Conservation (phyloP, 225 moss, liverwort and hornwort genomes). For the Polytrichum commune region DNA sequence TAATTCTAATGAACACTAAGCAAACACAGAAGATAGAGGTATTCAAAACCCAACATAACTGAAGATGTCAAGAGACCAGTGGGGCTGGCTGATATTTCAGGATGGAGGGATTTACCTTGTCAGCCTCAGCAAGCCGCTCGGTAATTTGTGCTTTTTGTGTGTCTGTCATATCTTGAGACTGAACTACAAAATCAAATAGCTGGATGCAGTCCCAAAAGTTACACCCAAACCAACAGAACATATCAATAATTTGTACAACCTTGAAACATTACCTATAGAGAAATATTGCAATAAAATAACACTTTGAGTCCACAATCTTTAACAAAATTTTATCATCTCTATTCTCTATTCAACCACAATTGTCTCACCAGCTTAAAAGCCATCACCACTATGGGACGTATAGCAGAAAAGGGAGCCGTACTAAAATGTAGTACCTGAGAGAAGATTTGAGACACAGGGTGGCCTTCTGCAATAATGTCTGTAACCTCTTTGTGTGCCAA, state of each 20-base stretch:
- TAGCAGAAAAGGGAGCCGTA: no score
- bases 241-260: slow-evolving; percentile 3
- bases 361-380: no score
- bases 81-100: neutral
- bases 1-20: no score
- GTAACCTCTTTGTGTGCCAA: slow-evolving; percentile 71
- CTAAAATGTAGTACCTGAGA: slow-evolving; percentile 47
- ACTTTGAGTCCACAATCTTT: no score
- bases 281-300: no score
- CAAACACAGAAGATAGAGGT: no score
- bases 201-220: slow-evolving; percentile 22
- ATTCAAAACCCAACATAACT: no score
- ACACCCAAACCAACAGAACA: neutral
- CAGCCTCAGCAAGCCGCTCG: slow-evolving; percentile 76
- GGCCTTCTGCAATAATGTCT: slow-evolving; percentile 84
- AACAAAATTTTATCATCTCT: no score
- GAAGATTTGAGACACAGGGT: slow-evolving; percentile 81
- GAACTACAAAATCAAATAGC: slow-evolving; percentile 75
- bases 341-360: no score
- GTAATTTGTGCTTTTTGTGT: slow-evolving; percentile 80
- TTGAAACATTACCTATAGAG: no score
- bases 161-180: slow-evolving; percentile 59
- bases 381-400: no score
- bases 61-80: no score
- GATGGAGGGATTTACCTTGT: slow-evolving; percentile 50